Percentiles rank a stretch among this genome's conserved stretches.
These are phyloP conservation scores for Abrus precatorius DNA, from an alignment of 306 rosid genomes.

Conservation along the genomic window DNA sequence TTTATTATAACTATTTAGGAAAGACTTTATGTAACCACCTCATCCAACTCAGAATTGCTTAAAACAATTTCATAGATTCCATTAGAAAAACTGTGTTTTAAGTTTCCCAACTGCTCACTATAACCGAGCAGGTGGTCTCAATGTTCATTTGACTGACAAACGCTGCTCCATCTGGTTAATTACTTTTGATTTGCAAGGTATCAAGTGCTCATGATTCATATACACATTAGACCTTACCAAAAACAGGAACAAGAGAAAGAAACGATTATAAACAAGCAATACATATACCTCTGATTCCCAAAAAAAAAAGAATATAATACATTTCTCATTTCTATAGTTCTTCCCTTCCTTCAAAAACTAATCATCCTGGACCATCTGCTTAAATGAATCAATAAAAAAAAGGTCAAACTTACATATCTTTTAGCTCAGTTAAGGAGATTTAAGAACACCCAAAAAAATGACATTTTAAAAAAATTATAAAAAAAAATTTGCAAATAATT, in stretches of 20 bases:
- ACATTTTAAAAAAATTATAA: background rate
- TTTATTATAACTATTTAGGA: background rate
- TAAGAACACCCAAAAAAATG: slow-evolving; percentile 39
- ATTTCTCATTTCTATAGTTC: slow-evolving; percentile 43
- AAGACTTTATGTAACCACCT: background rate
- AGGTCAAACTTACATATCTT: slow-evolving; percentile 43
- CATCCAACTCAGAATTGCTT: background rate
- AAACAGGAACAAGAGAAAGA: background rate
- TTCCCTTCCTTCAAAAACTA: background rate
- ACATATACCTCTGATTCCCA: slow-evolving; percentile 22
- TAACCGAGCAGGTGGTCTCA: background rate
- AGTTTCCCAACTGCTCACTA: background rate
- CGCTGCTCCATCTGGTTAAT: background rate
- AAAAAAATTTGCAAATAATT: slow-evolving; percentile 26
- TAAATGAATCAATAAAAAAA: slow-evolving; percentile 41
- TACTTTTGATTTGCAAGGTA: slow-evolving; percentile 7
- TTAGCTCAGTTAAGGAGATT: slow-evolving; percentile 42
- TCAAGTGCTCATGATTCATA: background rate
- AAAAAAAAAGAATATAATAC: slow-evolving; percentile 46
- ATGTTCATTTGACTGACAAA: background rate
- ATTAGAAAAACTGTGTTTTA: background rate
- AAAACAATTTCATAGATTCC: background rate
- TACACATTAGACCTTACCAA: background rate
- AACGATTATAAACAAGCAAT: slow-evolving; percentile 20
- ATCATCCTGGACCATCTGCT: slow-evolving; percentile 13